phyloP scores from a whole-genome alignment of 495 filamentous ascomycete genomes.

The Cryomyces antarcticus region DNA sequence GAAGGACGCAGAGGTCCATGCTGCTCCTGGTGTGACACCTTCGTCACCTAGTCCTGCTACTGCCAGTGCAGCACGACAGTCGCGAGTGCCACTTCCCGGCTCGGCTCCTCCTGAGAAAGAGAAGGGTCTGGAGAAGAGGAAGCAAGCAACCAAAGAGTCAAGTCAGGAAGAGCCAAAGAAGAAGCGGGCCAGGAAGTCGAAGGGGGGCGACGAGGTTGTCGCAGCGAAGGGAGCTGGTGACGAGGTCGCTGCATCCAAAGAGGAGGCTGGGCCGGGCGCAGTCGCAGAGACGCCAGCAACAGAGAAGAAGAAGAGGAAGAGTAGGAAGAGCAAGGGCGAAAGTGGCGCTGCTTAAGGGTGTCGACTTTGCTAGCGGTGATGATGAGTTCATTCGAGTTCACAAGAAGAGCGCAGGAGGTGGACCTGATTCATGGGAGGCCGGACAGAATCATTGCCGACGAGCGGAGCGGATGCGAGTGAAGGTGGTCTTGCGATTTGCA shows the following conservation, averaged over 20 bases:
- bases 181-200: slow-evolving; percentile 4
- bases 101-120: background rate
- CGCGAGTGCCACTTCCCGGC: too few relatives aligned
- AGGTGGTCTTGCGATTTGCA: too few relatives aligned
- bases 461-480: too few relatives aligned
- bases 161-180: slow-evolving; percentile 4
- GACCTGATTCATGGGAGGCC: too few relatives aligned
- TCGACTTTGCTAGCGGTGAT: too few relatives aligned
- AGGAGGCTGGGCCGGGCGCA: background rate
- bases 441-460: too few relatives aligned
- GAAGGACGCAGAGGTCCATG: background rate
- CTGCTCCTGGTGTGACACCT: too few relatives aligned
- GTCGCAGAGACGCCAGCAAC: background rate
- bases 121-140: background rate
- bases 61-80: too few relatives aligned
- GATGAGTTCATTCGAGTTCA: too few relatives aligned
- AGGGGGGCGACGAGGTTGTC: slow-evolving; percentile 1
- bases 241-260: background rate
- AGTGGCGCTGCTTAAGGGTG: too few relatives aligned
- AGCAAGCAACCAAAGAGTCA: background rate
- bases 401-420: too few relatives aligned
- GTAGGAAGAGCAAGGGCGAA: slow-evolving; percentile 4
- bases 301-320: slow-evolving; percentile 2
- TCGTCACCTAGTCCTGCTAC: too few relatives aligned
- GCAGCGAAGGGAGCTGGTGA: background rate